Evolutionary conservation across 371 early-diverging fungal species (phyloP), one percentile per base, ranked within the genome.

Genomic region (Syncephalis plumigaleata): DNA sequence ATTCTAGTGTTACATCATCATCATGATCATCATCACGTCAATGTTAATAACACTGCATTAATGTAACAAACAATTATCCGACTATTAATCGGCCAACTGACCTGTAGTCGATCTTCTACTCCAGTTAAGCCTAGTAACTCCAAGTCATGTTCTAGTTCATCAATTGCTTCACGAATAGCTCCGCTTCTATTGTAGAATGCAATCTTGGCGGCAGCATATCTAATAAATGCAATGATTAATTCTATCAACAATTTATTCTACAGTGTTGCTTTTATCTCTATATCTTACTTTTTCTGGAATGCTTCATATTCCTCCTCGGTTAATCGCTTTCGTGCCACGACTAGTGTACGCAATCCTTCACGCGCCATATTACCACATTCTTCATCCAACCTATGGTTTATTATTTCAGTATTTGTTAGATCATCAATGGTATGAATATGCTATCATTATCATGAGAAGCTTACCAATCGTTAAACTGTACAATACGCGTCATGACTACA

Each of bases 361-460:
- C 96, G 71, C 2, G 98, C 98, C 98, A 98, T 96, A 52, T 93
- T 95, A 27, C 88, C 94, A 57, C 92, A 95, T 64, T 98, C 98
- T 65, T 99, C 98, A 39, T 98, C 94, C 23, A 97, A 61, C 68
- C 67, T 65, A 49, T 42, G 17, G 15, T 1, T 26, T 15, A 15
- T n/a, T 13, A 11, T 36, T 5, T 25, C 16, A 42, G 11, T 11
- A n/a, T 36, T 11, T 27, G 42, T 13, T 4, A 7, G 31, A 31
- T 4, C 31, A 31, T 11, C 4, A 31, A 31, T 7, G 31, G 31
- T 31, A 31, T n/a, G 36, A 42, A 9, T 9, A 11, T 31, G 11
- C 31, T n/a, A n/a, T n/a, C n/a, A n/a, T n/a, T n/a, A n/a, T n/a
- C n/a, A n/a, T n/a, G n/a, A n/a, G n/a, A n/a, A n/a, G n/a, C 54